Conservation (phyloP, 2,329 filamentous ascomycete species). For the Metarhizium rileyi region DNA sequence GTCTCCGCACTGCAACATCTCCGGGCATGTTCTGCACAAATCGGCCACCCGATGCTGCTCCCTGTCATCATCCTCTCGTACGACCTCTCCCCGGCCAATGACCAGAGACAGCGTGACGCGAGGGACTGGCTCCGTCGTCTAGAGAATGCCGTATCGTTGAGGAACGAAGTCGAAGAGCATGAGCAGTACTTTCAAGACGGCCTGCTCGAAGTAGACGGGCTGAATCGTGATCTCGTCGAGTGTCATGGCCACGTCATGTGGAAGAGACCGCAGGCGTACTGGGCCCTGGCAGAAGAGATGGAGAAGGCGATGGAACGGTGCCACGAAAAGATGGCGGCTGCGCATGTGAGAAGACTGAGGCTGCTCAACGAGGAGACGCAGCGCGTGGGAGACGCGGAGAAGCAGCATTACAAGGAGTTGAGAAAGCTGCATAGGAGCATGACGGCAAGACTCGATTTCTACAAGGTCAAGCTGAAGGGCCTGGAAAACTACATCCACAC, state of each 20-base stretch:
- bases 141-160: slow-evolving; percentile 51
- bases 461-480: slow-evolving; percentile 49
- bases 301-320: slow-evolving; percentile 38
- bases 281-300: slow-evolving; percentile 41
- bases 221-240: slow-evolving; percentile 54
- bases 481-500: slow-evolving; percentile 55
- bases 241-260: slow-evolving; percentile 53
- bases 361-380: slow-evolving; percentile 4
- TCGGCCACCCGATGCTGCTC: slow-evolving; percentile 49
- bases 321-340: slow-evolving; percentile 15
- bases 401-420: slow-evolving; percentile 22
- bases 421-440: slow-evolving; percentile 43
- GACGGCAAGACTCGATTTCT: slow-evolving; percentile 46
- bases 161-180: slow-evolving; percentile 46
- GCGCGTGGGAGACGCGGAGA: slow-evolving; percentile 15
- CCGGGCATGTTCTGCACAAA: slow-evolving; percentile 35
- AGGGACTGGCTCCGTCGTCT: slow-evolving; percentile 51
- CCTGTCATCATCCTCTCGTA: slow-evolving; percentile 49
- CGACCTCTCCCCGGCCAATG: slow-evolving; percentile 45
- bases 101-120: slow-evolving; percentile 53
- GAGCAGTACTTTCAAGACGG: slow-evolving; percentile 45
- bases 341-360: slow-evolving; percentile 3
- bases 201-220: slow-evolving; percentile 46
- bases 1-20: slow-evolving; percentile 39
- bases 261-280: slow-evolving; percentile 53